Base-by-base conservation (phyloP, 225 moss, liverwort and hornwort species). In the Climacium dendroides region DNA sequence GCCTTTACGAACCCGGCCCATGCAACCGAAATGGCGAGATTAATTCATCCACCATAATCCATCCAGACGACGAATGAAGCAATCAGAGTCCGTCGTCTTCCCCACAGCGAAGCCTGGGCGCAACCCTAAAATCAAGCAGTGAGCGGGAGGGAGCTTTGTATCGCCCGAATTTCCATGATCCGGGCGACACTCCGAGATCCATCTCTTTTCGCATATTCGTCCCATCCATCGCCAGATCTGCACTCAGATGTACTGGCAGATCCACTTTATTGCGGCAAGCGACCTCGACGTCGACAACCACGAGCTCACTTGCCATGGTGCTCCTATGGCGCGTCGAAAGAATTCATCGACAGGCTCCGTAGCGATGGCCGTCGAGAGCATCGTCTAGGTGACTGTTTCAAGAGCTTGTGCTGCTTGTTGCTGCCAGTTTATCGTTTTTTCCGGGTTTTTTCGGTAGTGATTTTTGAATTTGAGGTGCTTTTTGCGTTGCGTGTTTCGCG, bases 61-160 rank as follows among this genome's bases (percentile, higher is more conserved):
- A 74, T 87, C 82, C 37, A 39, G 0, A 0, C 2, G 74, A 82
- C 43, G 81, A 34, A 81, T 63, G 87, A 75, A 64, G 23, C 19
- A 54, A 74, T 87, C 35, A 82, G 82, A 30, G 80, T 87, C 73
- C 53, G 54, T 82, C 74, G 63, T 45, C 65, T 82, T 87, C 80
- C 10, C 62, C 53, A 29, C 11, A 65, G 86, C 23, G 50, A 37
- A 50, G 63, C 61, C 22, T 25, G 19, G 37, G 8, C 19, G 52
- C 61, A 87, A 55, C 87, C 87, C 87, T 87, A 87, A 87, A 87
- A 81, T 82, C 75, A 55, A 87, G 82, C 74, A 85, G 75, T 37
- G 80, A 53, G 73, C 55, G 70, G 74, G 79, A 87, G 74, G 73
- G 19, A 20, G 43, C 32, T 4, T 57, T 37, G 80, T n/a, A 85